Conservation (phyloP, 352 stramenopile genomes). For the Aphanomyces cochlioides region DNA sequence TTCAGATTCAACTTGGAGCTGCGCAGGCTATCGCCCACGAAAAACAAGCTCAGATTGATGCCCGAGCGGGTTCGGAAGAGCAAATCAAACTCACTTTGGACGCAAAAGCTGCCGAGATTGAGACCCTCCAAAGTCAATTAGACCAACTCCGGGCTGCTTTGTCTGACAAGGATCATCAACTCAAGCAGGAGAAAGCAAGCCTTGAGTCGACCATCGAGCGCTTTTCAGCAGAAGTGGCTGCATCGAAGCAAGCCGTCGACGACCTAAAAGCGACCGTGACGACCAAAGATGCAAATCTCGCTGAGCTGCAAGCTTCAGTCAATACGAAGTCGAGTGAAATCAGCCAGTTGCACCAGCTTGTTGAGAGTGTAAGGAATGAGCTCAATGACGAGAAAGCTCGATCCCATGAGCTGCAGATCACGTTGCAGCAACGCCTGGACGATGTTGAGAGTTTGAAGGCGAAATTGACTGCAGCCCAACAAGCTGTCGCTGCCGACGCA, state of each 20-base stretch:
- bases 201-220: neutral
- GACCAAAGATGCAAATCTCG: neutral
- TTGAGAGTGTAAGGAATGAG: neutral
- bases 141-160: neutral
- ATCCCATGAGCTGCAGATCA: neutral
- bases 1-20: neutral
- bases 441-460: neutral
- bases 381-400: neutral
- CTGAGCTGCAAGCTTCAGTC: neutral
- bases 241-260: neutral
- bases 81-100: no score
- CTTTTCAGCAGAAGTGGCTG: neutral
- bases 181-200: no score
- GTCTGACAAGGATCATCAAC: no score
- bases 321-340: neutral
- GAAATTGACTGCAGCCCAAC: neutral
- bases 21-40: neutral
- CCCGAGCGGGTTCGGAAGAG: no score
- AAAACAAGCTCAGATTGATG: neutral
- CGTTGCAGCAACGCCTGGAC: neutral
- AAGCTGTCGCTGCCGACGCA: conserved; percentile 8
- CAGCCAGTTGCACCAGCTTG: neutral
- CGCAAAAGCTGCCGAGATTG: neutral
- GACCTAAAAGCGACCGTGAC: neutral
- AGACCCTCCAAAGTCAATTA: neutral